Evolutionary conservation across 2,329 filamentous ascomycete genomes (phyloP).

Genomic region (Pleoardoris graminearum): DNA sequence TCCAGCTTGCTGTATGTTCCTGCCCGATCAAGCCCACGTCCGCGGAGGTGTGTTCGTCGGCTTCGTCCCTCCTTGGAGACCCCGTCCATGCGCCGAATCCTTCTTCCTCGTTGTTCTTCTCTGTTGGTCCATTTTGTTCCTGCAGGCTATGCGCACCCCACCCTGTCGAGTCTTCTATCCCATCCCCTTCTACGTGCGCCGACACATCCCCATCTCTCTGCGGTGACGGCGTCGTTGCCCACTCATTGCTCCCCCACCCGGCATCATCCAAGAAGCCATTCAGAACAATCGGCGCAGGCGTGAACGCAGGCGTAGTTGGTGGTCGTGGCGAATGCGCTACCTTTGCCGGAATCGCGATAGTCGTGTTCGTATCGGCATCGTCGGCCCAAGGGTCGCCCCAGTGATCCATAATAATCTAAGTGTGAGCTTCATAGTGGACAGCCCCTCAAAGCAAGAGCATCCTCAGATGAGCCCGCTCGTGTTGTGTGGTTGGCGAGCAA

Average conservation of each 20-base stretch:
- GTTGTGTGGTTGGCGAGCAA: not conserved
- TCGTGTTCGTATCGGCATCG: constrained; percentile 27
- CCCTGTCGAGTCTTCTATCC: not conserved
- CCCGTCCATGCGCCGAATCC: constrained; percentile 35
- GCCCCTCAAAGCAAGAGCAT: constrained; percentile 36
- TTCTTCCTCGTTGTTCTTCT: constrained; percentile 25
- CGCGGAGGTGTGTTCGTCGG: not conserved
- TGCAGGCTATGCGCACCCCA: constrained; percentile 1
- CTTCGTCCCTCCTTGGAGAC: constrained; percentile 11
- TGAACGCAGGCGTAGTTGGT: constrained; percentile 19
- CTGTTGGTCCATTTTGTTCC: not conserved
- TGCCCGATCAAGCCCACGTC: not conserved
- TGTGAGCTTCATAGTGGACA: constrained; percentile 43
- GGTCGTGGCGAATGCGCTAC: constrained; percentile 18
- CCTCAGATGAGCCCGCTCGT: constrained; percentile 13
- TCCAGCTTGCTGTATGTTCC: not conserved
- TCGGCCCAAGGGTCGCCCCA: constrained; percentile 50
- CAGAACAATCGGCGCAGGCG: constrained; percentile 16
- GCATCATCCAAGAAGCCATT: constrained; percentile 43
- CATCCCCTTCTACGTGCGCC: not conserved
- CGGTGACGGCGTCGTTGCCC: constrained; percentile 25
- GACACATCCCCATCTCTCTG: constrained; percentile 3
- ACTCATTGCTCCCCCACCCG: constrained; percentile 40
- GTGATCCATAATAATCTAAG: constrained; percentile 44
- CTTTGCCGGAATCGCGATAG: constrained; percentile 29